Base-by-base conservation (phyloP, 176 grass and related monocot genomes). In the Hyparrhenia diplandra region DNA sequence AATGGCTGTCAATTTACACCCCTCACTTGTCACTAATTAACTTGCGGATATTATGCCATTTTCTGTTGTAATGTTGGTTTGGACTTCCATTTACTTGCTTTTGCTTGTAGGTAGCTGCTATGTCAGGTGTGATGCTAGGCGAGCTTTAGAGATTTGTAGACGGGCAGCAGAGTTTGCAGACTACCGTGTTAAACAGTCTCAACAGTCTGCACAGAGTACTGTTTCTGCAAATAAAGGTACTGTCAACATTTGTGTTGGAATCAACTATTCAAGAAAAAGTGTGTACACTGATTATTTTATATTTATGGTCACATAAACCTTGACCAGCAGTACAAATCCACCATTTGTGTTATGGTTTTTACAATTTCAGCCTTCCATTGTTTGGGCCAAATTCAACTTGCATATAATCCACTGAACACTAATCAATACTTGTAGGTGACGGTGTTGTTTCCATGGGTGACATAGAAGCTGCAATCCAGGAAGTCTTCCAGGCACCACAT, bases 61-160 rank as follows among this genome's bases (percentile, higher is more conserved):
- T 24, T 66, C 27, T 47, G 46, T 32, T 67, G 40, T 80, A 45
- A 60, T 78, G 58, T 86, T 80, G 7, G 17, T 18, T 30, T 55
- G 8, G 11, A 55, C 2, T 74, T 75, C 4, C 16, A 69, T 66
- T 82, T 36, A 59, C 14, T 73, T 88, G 24, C 39, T 27, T 73
- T 64, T 85, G 28, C 28, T 40, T 58, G n/a, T 89, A 99, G 96
- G 96, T 99, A 81, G 92, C 96, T 78, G 96, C 96, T 80, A 95
- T 94, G 92, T 99, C 96, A 28, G 96, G 96, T 28, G n/a, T n/a
- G 96, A 99, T 93, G 96, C 92, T 76, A 93, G 96, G 67, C 96
- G 96, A 30, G 96, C 86, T 12, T 85, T 99, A 81, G 90, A 99
- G 83, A 93, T 99, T 77, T 99, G 96, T 88, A 92, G 90, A 70